These are phyloP conservation scores for Neurospora terricola DNA, from an alignment of 495 filamentous ascomycete species.

Conservation along the genomic window DNA sequence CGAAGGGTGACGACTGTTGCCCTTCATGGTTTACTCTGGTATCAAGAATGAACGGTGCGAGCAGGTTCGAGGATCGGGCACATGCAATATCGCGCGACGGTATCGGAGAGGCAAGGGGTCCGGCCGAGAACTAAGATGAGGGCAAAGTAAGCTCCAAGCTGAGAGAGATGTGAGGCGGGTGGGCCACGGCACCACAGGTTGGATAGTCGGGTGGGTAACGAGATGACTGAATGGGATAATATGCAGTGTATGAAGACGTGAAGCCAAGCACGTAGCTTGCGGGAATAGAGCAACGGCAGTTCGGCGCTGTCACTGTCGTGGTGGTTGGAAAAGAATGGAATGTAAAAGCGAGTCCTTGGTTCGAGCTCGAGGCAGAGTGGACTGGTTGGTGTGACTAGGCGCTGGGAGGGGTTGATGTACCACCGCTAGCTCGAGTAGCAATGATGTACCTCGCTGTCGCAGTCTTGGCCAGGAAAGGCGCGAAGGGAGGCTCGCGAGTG, in stretches of 20 bases:
- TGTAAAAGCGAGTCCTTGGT: neutral
- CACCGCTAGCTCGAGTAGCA: neutral
- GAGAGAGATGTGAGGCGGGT: neutral
- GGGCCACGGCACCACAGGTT: neutral
- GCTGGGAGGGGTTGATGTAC: neutral
- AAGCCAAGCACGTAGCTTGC: neutral
- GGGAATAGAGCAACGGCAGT: neutral
- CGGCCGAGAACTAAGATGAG: neutral
- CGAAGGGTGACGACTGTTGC: conserved; percentile 36
- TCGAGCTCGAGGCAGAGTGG: neutral
- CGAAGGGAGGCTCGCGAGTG: neutral
- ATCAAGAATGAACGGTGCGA: neutral
- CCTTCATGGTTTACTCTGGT: conserved; percentile 35
- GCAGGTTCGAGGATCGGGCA: neutral
- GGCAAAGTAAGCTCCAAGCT: neutral
- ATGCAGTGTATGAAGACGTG: neutral
- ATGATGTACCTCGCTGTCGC: neutral
- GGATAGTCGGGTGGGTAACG: neutral
- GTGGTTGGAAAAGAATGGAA: neutral
- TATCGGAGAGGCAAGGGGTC: neutral
- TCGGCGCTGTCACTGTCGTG: neutral
- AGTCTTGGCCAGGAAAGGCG: neutral
- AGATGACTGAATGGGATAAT: neutral
- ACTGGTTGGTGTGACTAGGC: neutral
- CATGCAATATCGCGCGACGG: neutral